A percentile compares a stretch with the other conserved stretches of the same genome.
phyloP scores from a whole-genome alignment of 2,329 filamentous ascomycete species.

The Cercospora zeae-maydis region DNA sequence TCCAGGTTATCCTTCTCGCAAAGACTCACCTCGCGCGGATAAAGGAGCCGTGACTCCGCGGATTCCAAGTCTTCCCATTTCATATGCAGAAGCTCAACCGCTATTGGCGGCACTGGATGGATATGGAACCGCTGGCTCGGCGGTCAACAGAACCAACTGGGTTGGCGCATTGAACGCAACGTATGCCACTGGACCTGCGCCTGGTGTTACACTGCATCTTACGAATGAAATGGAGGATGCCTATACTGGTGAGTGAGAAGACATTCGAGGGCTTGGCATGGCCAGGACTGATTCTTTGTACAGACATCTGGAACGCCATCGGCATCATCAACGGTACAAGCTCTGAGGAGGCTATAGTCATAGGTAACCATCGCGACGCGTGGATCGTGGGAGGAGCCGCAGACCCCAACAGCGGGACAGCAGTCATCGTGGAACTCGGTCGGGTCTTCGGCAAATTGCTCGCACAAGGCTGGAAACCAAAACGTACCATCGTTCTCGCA shows the following conservation, averaged over 20 bases:
- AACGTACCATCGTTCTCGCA: constrained; percentile 47
- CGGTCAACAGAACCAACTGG: constrained; percentile 56
- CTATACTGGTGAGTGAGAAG: constrained; percentile 50
- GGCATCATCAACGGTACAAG: constrained; percentile 67
- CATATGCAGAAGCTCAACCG: constrained; percentile 75
- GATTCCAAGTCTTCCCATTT: constrained; percentile 84
- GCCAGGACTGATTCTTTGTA: neutral
- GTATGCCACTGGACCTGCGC: constrained; percentile 77
- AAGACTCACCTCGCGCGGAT: constrained; percentile 68
- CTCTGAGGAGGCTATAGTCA: constrained; percentile 52
- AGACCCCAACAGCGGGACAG: constrained; percentile 50
- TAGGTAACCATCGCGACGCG: constrained; percentile 54
- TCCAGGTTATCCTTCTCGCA: constrained; percentile 81
- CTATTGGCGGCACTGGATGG: constrained; percentile 80
- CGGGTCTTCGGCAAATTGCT: constrained; percentile 49
- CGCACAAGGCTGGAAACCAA: constrained; percentile 50
- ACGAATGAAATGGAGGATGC: constrained; percentile 78
- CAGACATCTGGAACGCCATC: constrained; percentile 70
- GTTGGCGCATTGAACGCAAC: constrained; percentile 66
- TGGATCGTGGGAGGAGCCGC: constrained; percentile 54
- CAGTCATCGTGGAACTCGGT: constrained; percentile 43
- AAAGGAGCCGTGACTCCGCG: constrained; percentile 62
- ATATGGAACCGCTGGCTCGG: constrained; percentile 59
- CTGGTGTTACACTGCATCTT: constrained; percentile 66
- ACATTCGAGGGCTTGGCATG: neutral